phyloP scores from a whole-genome alignment of 73 alveolate species.

The Breviolum minutum region DNA sequence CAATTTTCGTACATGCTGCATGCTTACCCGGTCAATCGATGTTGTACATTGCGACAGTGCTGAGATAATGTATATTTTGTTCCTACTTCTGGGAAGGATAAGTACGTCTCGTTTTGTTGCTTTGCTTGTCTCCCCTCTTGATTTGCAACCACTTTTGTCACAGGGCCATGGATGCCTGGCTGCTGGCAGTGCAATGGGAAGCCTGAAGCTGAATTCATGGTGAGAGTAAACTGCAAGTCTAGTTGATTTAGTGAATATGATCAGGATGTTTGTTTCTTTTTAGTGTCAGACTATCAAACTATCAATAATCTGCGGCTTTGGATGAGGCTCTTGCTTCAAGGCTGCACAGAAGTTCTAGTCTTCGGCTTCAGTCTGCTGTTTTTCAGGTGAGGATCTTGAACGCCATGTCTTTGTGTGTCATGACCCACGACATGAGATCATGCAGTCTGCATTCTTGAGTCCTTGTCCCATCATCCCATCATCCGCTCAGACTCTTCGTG shows the following conservation, averaged over 20 bases:
- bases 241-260: too few relatives aligned
- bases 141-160: neutral
- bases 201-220: neutral
- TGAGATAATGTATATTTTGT: too few relatives aligned
- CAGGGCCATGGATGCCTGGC: conserved; percentile 57
- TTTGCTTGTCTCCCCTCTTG: too few relatives aligned
- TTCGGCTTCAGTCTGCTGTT: neutral
- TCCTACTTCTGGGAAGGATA: too few relatives aligned
- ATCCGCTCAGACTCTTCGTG: too few relatives aligned
- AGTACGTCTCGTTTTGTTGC: too few relatives aligned
- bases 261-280: too few relatives aligned
- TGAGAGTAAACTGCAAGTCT: too few relatives aligned
- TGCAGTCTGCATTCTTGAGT: neutral
- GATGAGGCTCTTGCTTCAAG: conserved; percentile 23
- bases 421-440: neutral
- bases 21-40: too few relatives aligned
- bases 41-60: too few relatives aligned
- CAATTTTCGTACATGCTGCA: too few relatives aligned
- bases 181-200: neutral
- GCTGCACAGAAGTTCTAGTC: neutral
- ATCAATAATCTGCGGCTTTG: neutral
- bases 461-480: neutral
- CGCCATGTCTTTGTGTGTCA: neutral
- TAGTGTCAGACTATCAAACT: too few relatives aligned
- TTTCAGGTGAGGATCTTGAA: neutral